Percentiles rank a stretch among this genome's conserved stretches.
phyloP scores from a whole-genome alignment of 1,284 basidiomycete species.

The Veloporphyrellus conicus region DNA sequence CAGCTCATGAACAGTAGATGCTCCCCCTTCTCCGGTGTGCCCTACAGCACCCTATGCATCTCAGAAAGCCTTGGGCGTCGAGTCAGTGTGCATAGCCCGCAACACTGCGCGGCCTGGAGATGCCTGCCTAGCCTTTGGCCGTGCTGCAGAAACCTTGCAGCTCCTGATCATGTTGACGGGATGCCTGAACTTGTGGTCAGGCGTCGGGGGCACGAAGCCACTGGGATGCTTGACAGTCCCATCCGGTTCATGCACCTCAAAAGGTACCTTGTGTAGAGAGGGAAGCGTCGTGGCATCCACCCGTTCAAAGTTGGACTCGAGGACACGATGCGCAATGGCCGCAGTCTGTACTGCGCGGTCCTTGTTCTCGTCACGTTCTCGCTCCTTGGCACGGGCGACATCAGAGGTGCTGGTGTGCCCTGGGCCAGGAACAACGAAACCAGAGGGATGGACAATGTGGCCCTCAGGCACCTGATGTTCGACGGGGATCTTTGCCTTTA shows the following conservation, averaged over 20 bases:
- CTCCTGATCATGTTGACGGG: slow-evolving; percentile 17
- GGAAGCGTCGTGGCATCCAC: slow-evolving; percentile 29
- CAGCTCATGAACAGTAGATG: too few relatives aligned
- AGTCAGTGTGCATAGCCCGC: slow-evolving; percentile 25
- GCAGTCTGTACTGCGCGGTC: slow-evolving; percentile 29
- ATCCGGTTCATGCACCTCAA: slow-evolving; percentile 32
- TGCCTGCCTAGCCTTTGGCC: slow-evolving; percentile 10
- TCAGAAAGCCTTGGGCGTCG: not conserved
- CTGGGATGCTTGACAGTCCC: slow-evolving; percentile 35
- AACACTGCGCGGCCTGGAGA: slow-evolving; percentile 16
- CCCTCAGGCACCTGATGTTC: slow-evolving; percentile 27
- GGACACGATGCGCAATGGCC: slow-evolving; percentile 31
- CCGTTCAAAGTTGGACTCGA: slow-evolving; percentile 28
- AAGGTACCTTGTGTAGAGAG: slow-evolving; percentile 32
- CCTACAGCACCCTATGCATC: too few relatives aligned
- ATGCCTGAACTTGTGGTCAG: slow-evolving; percentile 33
- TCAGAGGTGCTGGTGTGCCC: slow-evolving; percentile 24
- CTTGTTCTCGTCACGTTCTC: slow-evolving; percentile 15
- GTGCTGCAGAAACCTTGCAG: slow-evolving; percentile 12
- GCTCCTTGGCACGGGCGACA: slow-evolving; percentile 27
- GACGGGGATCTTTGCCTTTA: slow-evolving; percentile 25
- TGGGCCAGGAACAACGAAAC: slow-evolving; percentile 32
- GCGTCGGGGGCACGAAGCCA: slow-evolving; percentile 38
- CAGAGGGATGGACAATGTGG: slow-evolving; percentile 28
- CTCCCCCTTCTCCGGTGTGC: too few relatives aligned